phyloP scores from a whole-genome alignment of 108 stramenopile genomes.

The Skeletonema menzelii region DNA sequence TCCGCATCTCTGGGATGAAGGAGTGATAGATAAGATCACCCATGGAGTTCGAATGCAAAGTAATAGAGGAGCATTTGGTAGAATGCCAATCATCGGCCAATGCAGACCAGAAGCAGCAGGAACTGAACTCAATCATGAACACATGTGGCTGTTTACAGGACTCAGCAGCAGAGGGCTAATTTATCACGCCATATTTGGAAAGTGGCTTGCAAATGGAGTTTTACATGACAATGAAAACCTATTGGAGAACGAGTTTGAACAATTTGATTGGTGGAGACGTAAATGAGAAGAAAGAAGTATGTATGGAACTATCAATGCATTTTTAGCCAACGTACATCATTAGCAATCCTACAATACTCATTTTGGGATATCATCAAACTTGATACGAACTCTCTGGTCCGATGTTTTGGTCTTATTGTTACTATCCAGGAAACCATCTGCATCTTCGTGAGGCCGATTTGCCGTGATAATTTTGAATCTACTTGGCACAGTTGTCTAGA shows the following conservation, averaged over 20 bases:
- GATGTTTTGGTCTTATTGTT: neutral
- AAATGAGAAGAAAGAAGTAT: neutral
- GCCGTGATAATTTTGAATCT: slow-evolving; percentile 40
- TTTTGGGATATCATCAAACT: slow-evolving; percentile 32
- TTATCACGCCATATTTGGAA: slow-evolving; percentile 79
- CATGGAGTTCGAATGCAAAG: slow-evolving; percentile 74
- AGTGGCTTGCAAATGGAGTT: slow-evolving; percentile 56
- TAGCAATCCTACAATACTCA: slow-evolving; percentile 7
- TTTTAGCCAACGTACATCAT: neutral
- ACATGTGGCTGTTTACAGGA: slow-evolving; percentile 81
- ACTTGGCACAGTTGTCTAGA: slow-evolving; percentile 24
- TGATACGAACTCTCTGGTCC: slow-evolving; percentile 8
- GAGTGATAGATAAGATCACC: slow-evolving; percentile 54
- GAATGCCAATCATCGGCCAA: slow-evolving; percentile 79
- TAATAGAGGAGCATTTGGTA: slow-evolving; percentile 66
- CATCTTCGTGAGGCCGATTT: slow-evolving; percentile 19
- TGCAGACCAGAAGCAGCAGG: slow-evolving; percentile 3
- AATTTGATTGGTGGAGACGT: slow-evolving; percentile 53
- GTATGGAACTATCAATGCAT: neutral
- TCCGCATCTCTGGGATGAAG: slow-evolving; percentile 67
- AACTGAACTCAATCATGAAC: slow-evolving; percentile 23
- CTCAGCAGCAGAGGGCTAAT: slow-evolving; percentile 81
- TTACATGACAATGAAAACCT: slow-evolving; percentile 34
- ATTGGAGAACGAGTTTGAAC: slow-evolving; percentile 28
- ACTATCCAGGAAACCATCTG: slow-evolving; percentile 16